Percentiles rank a stretch among this genome's conserved stretches.
These are phyloP conservation scores for Yarrowia phangngaensis DNA, from an alignment of 805 yeast genomes.

Conservation along the genomic window DNA sequence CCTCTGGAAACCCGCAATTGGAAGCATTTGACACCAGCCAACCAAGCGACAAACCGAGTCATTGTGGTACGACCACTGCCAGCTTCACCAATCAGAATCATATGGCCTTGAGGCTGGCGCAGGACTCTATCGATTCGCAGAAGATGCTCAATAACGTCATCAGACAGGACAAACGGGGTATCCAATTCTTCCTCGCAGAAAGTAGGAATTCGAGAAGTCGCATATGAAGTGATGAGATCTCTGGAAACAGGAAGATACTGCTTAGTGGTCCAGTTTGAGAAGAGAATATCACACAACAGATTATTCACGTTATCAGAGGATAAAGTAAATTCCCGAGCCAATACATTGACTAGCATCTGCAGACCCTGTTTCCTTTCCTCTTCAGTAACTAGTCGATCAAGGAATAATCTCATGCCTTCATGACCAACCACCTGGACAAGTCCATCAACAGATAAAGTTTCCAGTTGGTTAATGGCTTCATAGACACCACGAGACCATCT, in stretches of 20 bases:
- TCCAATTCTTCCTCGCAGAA: constrained; percentile 78
- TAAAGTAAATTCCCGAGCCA: constrained; percentile 47
- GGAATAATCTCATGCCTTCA: constrained; percentile 73
- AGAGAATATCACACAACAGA: constrained; percentile 54
- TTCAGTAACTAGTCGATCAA: constrained; percentile 58
- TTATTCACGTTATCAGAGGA: constrained; percentile 41
- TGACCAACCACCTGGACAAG: constrained; percentile 70
- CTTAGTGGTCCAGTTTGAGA: constrained; percentile 69
- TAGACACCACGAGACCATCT: constrained; percentile 80
- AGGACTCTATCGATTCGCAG: constrained; percentile 77
- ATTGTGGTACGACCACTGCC: constrained; percentile 75
- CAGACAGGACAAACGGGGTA: constrained; percentile 57
- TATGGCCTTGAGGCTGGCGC: constrained; percentile 83
- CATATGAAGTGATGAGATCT: constrained; percentile 50
- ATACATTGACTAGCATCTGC: constrained; percentile 35
- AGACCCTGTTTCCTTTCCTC: constrained; percentile 52
- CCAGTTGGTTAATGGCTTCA: constrained; percentile 45
- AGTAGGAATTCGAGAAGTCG: constrained; percentile 58
- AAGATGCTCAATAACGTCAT: constrained; percentile 68
- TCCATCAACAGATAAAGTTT: constrained; percentile 42
- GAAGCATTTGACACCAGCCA: constrained; percentile 64
- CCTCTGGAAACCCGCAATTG: constrained; percentile 55
- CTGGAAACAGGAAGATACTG: constrained; percentile 55
- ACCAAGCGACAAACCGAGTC: constrained; percentile 84
- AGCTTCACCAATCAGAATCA: constrained; percentile 77